Conservation (phyloP, 1,139 yeast genomes). For the Suhomyces yuchorum region DNA sequence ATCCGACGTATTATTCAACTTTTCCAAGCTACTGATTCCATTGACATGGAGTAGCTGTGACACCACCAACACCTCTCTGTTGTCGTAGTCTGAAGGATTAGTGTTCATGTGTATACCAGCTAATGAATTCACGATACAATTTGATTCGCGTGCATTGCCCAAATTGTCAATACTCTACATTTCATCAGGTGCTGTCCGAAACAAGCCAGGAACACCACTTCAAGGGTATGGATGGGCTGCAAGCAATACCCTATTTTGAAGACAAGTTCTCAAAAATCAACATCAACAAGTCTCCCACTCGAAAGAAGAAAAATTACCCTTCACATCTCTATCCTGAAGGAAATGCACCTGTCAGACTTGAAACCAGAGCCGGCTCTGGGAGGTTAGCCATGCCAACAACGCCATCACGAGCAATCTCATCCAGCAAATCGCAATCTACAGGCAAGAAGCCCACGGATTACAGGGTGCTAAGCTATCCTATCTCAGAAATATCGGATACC, state of each 20-base stretch:
- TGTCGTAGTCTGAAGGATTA: slow-evolving; percentile 18
- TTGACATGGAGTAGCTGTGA: slow-evolving; percentile 28
- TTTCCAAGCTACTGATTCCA: slow-evolving; percentile 19
- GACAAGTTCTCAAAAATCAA: slow-evolving; percentile 33
- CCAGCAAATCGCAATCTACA: slow-evolving; percentile 16
- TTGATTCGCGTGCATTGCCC: slow-evolving; percentile 9
- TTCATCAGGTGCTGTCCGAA: not conserved
- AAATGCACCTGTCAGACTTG: not conserved
- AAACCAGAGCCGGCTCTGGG: slow-evolving; percentile 13
- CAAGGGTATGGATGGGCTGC: slow-evolving; percentile 7
- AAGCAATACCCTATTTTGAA: slow-evolving; percentile 21
- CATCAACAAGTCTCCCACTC: slow-evolving; percentile 26
- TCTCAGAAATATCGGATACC: slow-evolving; percentile 13
- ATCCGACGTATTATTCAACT: slow-evolving; percentile 16
- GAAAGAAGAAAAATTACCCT: slow-evolving; percentile 27
- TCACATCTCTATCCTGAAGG: slow-evolving; percentile 23
- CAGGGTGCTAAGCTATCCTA: slow-evolving; percentile 15
- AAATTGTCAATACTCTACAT: slow-evolving; percentile 15
- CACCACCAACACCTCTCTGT: slow-evolving; percentile 25
- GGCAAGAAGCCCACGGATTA: slow-evolving; percentile 14
- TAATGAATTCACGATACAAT: not conserved
- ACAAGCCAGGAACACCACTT: not conserved
- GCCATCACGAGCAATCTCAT: slow-evolving; percentile 12
- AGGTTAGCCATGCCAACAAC: slow-evolving; percentile 8
- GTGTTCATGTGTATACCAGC: not conserved